Base-by-base conservation (phyloP, 305 asterid genomes). In the Solanum hybrid region DNA sequence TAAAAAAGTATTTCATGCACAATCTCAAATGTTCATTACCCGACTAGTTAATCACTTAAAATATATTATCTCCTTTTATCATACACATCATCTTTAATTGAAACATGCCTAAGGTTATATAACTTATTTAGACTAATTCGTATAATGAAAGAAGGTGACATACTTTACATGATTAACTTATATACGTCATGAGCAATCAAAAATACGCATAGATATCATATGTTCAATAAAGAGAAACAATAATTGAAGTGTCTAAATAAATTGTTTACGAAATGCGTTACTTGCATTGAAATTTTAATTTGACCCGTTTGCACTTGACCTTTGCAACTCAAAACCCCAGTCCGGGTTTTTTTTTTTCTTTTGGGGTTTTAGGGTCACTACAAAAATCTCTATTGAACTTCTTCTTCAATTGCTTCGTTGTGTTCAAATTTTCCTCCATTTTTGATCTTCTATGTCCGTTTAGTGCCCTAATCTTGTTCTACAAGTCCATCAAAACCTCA, bases 341-440 rank as follows among this genome's bases (percentile, higher is more conserved):
- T 84, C 71, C 42, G 75, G 75, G 42, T 31, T 51, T 84, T 40
- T 40, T 9, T 38, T 40, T 8, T 29, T 14, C 72, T 27, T 42
- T 42, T 11, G 73, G 87, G 87, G 75, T 51, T 84, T 84, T 51
- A 31, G 75, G 87, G 75, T 84, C 87, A 51, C 75, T 84, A 17
- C 42, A 31, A 31, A 24, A 51, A 51, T 84, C 42, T 10, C 14
- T 5, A 51, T 51, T 51, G 6, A 24, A 84, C 31, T 78, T 38
- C 31, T 78, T 77, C 82, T 78, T 26, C 86, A 80, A 40, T 80
- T 40, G 73, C 42, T 45, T 82, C 37, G 5, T 7, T 14, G 86
- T 22, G 4, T 81, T 10, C 87, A 51, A 45, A n/a, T 24, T 80
- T 80, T 80, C 66, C 24, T 24, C n/a, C 17, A 10, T 51, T 29